These are phyloP conservation scores for Monosporozyma siamensis DNA, from an alignment of 805 yeast species.

Conservation along the genomic window DNA sequence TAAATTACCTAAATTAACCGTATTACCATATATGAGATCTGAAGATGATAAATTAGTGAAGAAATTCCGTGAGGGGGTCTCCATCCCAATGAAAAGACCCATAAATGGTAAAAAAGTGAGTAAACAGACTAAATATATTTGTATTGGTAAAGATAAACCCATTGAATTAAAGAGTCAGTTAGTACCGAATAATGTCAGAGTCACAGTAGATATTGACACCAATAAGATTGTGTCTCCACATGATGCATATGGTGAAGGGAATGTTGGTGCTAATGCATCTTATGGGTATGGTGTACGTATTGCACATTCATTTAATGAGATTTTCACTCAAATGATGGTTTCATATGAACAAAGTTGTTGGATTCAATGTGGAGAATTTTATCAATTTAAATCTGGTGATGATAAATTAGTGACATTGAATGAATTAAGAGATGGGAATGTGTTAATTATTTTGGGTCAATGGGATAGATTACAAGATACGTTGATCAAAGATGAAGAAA, in stretches of 20 bases:
- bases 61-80: constrained; percentile 51
- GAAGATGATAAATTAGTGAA: constrained; percentile 30
- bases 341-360: constrained; percentile 53
- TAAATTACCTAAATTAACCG: constrained; percentile 60
- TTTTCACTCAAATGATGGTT: constrained; percentile 55
- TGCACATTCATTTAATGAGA: constrained; percentile 47
- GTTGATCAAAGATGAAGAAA: constrained; percentile 43
- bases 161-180: constrained; percentile 50
- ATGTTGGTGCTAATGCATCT: constrained; percentile 47
- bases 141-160: constrained; percentile 56
- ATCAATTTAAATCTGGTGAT: constrained; percentile 10
- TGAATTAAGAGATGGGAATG: constrained; percentile 25
- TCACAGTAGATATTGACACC: constrained; percentile 61
- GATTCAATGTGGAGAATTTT: constrained; percentile 60
- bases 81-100: constrained; percentile 32
- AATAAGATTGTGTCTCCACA: constrained; percentile 58
- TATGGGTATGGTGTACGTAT: constrained; percentile 71
- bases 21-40: constrained; percentile 62
- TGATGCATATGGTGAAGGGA: constrained; percentile 52
- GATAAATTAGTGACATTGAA: constrained; percentile 21
- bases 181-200: constrained; percentile 71
- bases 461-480: constrained; percentile 46
- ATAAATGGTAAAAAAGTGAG: constrained; percentile 34
- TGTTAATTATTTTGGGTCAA: constrained; percentile 55
- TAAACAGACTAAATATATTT: constrained; percentile 61